Evolutionary conservation across 352 stramenopile genomes (phyloP), one percentile per base, ranked within the genome.

Genomic region (Phytopythium ostracodes): DNA sequence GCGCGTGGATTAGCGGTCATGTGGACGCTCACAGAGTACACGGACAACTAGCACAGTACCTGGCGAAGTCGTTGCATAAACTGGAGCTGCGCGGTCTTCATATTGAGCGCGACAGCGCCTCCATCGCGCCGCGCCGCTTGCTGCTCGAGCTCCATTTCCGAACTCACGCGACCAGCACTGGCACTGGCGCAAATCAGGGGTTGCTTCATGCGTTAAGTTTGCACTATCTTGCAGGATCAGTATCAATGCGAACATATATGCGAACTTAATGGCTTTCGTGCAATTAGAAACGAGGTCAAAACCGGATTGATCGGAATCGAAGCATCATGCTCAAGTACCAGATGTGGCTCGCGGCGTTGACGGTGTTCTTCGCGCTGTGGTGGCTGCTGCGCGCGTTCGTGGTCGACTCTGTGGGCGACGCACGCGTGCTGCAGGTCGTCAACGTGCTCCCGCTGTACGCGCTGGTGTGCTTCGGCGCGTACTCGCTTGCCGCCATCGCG

Each of bases 321-420:
- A 33, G 54, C 51, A 49, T 22, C 12, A 91, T 89, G 78, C 80
- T 91, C 54, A 91, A 89, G 75, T 91, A 89, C 73, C 82, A 89
- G 67, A 88, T 83, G 71, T 89, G 82, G 79, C 66, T 91, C 36
- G 59, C 40, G 38, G 72, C 69, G 2, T 75, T 87, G 55, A 65
- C 79, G 36, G 59, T 76, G 24, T 64, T 85, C 58, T 65, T 89
- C 18, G 59, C 69, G 46, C 59, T 82, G 43, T 91, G 82, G 82
- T 64, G 87, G 43, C 36, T 82, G 46, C 68, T 88, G 51, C 69
- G 84, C 55, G 63, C 71, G 52, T 83, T 79, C 43, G 75, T 71
- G 35, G 56, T 67, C 18, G 64, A 72, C 9, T 59, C 59, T 0
- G 58, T 76, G 17, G 61, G 43, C 12, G 73, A 91, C 44, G 31